These are phyloP conservation scores for Phytophthora tubulina DNA, from an alignment of 352 stramenopile species.

Conservation along the genomic window DNA sequence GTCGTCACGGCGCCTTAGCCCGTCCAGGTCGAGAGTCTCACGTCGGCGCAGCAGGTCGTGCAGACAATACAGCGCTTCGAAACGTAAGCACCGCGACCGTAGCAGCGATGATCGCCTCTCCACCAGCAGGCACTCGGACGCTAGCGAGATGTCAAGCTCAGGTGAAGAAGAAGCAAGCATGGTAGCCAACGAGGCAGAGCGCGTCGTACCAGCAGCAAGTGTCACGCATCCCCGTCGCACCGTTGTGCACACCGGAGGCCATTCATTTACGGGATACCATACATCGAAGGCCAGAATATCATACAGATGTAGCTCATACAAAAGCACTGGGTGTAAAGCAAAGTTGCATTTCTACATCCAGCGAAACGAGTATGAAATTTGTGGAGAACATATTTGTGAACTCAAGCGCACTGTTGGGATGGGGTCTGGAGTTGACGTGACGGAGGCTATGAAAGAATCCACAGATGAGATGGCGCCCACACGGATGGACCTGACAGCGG, in stretches of 20 bases:
- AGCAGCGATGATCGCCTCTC: no score
- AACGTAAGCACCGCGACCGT: no score
- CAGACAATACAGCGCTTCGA: no score
- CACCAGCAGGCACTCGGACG: no score
- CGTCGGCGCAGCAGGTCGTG: no score
- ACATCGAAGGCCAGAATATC: neutral
- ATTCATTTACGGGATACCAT: neutral
- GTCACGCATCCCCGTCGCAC: neutral
- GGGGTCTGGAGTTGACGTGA: neutral
- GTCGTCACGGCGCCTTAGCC: no score
- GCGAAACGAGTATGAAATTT: neutral
- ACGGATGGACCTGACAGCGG: neutral
- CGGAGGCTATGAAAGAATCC: neutral
- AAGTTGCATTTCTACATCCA: neutral
- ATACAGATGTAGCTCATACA: neutral
- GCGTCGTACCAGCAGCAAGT: neutral
- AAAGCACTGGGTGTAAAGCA: neutral
- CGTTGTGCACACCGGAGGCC: neutral
- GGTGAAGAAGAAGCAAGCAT: no score
- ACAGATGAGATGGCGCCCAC: neutral
- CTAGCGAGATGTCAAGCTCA: no score
- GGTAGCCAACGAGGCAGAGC: no score
- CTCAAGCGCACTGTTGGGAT: neutral
- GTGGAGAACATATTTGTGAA: neutral
- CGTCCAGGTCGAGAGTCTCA: no score